Evolutionary conservation across 192 early-diverging fungal species (phyloP), one percentile per base, ranked within the genome.

Genomic region (Coemansia aciculifera): DNA sequence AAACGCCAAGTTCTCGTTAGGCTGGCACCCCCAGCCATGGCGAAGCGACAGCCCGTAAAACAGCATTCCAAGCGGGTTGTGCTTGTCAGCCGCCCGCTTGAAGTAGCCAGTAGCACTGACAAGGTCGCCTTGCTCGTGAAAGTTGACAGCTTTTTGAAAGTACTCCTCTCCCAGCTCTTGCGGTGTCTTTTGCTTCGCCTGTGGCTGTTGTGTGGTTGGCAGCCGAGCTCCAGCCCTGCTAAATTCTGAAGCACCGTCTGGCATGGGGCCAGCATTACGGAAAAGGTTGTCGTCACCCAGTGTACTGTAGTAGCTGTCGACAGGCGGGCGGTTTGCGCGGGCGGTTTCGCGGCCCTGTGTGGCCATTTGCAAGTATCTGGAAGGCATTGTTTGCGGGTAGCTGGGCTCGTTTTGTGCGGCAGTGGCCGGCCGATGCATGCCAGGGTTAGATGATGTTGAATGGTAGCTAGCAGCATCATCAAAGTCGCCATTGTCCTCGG

Each of bases 21-120:
- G 68, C 67, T 86, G 85, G 72, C 90, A 91, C 9, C 91, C 90
- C 91, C 91, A 92, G 37, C 91, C 91, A 72, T 92, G 91, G 15
- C 91, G 86, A 15, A 90, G 79, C 15, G 91, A 89, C 39, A 92
- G 72, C 2, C 91, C 91, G 66, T 89, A 91, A 68, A 92, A 86
- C 59, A 91, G 79, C 79, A 91, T 85, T 10, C 90, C 90, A 1
- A 91, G 77, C 13, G 90, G 87, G 62, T 85, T 86, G 11, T 86
- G 81, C 32, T 71, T 61, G 63, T 90, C 85, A 6, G 91, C 90
- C 4, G 90, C 90, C 19, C 87, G 85, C 42, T 87, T 81, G 72
- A 89, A 90, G 63, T 89, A 91, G 10, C 83, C 76, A 5, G 91
- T 90, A 6, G 91, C 90, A 59, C 90, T 90, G 44, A 84, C 87